Evolutionary conservation across 805 yeast species (phyloP).

Genomic region (Saccharomycopsis fermentans): DNA sequence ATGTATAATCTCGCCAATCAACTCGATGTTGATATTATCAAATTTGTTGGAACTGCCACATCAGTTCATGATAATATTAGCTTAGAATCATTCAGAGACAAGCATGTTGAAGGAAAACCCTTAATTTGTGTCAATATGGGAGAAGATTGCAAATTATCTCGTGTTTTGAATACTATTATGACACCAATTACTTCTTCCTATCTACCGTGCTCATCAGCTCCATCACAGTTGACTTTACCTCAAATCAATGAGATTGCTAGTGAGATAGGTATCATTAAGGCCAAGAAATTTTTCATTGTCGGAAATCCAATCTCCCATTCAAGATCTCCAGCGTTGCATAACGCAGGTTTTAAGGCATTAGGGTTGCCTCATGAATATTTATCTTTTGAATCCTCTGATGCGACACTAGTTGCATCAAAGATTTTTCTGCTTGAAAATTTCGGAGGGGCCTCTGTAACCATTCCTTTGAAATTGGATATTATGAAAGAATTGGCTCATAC

Average conservation of each 20-base stretch:
- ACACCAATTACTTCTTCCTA: conserved; percentile 76
- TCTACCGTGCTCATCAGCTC: conserved; percentile 66
- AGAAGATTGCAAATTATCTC: conserved; percentile 61
- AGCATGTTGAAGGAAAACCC: conserved; percentile 41
- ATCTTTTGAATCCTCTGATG: conserved; percentile 58
- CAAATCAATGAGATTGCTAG: conserved; percentile 51
- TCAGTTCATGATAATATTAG: conserved; percentile 55
- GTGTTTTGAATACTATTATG: conserved; percentile 61
- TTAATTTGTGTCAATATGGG: conserved; percentile 82
- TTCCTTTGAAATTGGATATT: conserved; percentile 81
- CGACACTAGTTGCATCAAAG: conserved; percentile 36
- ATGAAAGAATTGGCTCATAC: conserved; percentile 55
- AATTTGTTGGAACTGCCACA: conserved; percentile 73
- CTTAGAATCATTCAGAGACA: conserved; percentile 57
- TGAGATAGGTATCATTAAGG: conserved; percentile 50
- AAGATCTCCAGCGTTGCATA: conserved; percentile 80
- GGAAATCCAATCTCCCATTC: conserved; percentile 84
- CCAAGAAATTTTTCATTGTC: conserved; percentile 57
- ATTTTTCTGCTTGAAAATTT: conserved; percentile 31
- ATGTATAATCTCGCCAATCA: conserved; percentile 58
- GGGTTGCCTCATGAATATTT: conserved; percentile 70
- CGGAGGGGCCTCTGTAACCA: conserved; percentile 95
- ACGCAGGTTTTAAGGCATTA: conserved; percentile 61
- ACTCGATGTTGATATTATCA: conserved; percentile 61
- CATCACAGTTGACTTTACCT: conserved; percentile 62